A percentile compares a stretch with the other conserved stretches of the same genome.
phyloP scores from a whole-genome alignment of 352 stramenopile species.

The Hyaloperonospora brassicae region DNA sequence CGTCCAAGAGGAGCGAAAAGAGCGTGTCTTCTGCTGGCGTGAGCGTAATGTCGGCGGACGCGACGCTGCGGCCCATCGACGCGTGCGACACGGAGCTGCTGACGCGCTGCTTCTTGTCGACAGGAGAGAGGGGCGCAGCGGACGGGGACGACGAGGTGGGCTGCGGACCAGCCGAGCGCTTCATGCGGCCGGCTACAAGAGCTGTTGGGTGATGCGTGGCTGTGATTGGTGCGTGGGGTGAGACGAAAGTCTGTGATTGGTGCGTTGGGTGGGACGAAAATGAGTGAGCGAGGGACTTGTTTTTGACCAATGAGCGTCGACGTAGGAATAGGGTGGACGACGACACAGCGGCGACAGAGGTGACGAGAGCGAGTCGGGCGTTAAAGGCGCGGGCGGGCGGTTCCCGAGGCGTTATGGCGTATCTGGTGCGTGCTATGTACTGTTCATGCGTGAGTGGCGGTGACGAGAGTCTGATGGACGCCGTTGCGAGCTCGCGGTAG shows the following conservation, averaged over 20 bases:
- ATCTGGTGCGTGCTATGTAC: conserved; percentile 26
- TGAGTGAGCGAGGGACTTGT: not conserved
- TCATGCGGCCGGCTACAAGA: conserved; percentile 3
- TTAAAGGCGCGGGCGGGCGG: conserved; percentile 27
- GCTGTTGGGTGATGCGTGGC: too few species aligned
- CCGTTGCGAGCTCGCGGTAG: too few species aligned
- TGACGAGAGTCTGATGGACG: not conserved
- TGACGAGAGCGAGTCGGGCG: conserved; percentile 32
- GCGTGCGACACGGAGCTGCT: not conserved
- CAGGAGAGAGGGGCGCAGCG: too few species aligned
- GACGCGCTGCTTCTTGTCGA: conserved; percentile 30
- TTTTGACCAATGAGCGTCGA: conserved; percentile 7
- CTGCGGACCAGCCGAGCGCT: conserved; percentile 17
- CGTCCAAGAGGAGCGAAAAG: conserved; percentile 54
- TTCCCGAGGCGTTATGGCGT: conserved; percentile 40
- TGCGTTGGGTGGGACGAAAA: too few species aligned
- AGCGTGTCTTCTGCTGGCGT: conserved; percentile 46
- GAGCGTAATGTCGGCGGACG: conserved; percentile 21
- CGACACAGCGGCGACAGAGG: conserved; percentile 25
- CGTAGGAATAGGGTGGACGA: conserved; percentile 14
- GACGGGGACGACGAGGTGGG: conserved; percentile 6
- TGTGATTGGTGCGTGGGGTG: too few species aligned
- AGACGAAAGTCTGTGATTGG: too few species aligned
- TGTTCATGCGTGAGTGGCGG: not conserved
- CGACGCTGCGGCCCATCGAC: conserved; percentile 8